Percentiles rank a stretch among this genome's conserved stretches.
These are phyloP conservation scores for Sarocladium brachiariae DNA, from an alignment of 2,329 filamentous ascomycete species.

Conservation along the genomic window DNA sequence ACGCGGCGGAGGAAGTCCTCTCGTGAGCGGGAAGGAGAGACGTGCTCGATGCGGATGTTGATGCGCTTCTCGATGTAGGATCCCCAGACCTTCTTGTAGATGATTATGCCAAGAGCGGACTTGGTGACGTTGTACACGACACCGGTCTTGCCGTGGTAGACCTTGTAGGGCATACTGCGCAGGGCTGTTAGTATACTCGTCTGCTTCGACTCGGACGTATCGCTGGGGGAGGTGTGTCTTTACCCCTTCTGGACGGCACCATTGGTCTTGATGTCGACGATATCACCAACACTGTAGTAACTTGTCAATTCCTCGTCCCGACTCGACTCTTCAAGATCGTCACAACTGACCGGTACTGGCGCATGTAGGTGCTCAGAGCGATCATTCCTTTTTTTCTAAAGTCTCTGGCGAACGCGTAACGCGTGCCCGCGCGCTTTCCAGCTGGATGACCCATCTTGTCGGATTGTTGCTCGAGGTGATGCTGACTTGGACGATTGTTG, in stretches of 20 bases:
- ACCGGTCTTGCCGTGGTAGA: constrained; percentile 99
- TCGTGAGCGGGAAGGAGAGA: constrained; percentile 86
- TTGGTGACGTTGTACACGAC: constrained; percentile 99
- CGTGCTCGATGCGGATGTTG: constrained; percentile 98
- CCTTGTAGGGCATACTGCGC: constrained; percentile 91
- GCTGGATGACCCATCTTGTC: constrained; percentile 78
- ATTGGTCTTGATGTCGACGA: constrained; percentile 98
- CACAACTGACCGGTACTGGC: constrained; percentile 68
- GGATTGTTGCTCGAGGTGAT: constrained; percentile 29
- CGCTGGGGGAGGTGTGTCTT: constrained; percentile 28
- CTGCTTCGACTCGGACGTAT: neutral
- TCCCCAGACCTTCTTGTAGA: constrained; percentile 99
- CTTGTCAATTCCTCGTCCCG: constrained; percentile 33
- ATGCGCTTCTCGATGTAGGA: constrained; percentile 99
- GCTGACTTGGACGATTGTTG: neutral
- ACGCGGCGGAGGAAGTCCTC: constrained; percentile 96
- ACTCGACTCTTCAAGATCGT: constrained; percentile 11
- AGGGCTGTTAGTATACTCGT: constrained; percentile 26
- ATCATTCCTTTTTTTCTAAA: constrained; percentile 97
- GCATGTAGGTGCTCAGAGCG: constrained; percentile 87
- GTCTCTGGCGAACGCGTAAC: constrained; percentile 88
- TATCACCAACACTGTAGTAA: constrained; percentile 76
- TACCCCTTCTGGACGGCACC: constrained; percentile 98
- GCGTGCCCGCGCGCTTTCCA: constrained; percentile 81
- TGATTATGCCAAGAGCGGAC: constrained; percentile 94